Percentiles rank a stretch among this genome's conserved stretches.
Evolutionary conservation across 176 grass and related monocot species (phyloP).

Genomic region (Oryza officinalis): DNA sequence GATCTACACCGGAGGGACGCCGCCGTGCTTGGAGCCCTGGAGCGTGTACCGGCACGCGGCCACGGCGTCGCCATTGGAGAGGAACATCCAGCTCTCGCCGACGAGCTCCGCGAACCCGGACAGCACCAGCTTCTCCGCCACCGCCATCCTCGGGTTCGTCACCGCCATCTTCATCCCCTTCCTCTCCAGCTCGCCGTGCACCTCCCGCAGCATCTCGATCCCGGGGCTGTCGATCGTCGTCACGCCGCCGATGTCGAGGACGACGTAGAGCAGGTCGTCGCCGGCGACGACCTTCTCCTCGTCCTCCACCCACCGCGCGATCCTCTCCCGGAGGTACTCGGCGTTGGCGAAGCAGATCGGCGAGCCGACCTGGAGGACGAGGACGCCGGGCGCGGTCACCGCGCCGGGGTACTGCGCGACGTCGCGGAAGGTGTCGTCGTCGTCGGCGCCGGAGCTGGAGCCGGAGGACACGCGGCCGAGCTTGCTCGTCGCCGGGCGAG

Average conservation of each 20-base stretch:
- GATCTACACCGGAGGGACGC: background rate
- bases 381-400: constrained; percentile 9
- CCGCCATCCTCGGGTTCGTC: constrained; percentile 43
- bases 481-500: constrained; percentile 51
- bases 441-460: background rate
- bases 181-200: constrained; percentile 34
- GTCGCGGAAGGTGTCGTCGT: constrained; percentile 31
- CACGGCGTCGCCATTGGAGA: constrained; percentile 49
- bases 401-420: constrained; percentile 44
- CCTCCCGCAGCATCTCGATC: constrained; percentile 48
- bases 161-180: constrained; percentile 49
- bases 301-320: too few relatives aligned
- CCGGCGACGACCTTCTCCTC: constrained; percentile 48
- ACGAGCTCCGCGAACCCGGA: constrained; percentile 33
- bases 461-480: constrained; percentile 39
- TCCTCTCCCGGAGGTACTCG: background rate
- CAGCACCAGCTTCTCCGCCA: constrained; percentile 45
- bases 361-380: constrained; percentile 53
- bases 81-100: constrained; percentile 47
- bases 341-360: constrained; percentile 40
- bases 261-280: constrained; percentile 41
- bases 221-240: constrained; percentile 58
- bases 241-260: constrained; percentile 53
- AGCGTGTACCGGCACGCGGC: constrained; percentile 36
- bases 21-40: constrained; percentile 25